Evolutionary conservation across 306 rosid species (phyloP).

Genomic region (Myrica gale): DNA sequence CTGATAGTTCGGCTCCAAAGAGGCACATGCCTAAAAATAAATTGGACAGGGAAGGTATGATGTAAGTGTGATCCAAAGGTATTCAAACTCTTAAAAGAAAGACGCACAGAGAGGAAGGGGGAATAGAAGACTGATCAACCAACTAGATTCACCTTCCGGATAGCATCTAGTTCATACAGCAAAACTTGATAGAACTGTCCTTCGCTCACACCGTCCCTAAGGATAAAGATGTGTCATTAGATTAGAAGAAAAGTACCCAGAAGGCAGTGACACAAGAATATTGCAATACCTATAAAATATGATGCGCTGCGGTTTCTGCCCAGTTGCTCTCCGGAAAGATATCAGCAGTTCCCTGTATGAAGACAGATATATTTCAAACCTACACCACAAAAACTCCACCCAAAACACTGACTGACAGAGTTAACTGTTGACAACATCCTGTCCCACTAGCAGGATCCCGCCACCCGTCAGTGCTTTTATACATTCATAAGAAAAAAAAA

Average conservation of each 20-base stretch:
- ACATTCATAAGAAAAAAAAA: background rate
- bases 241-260: background rate
- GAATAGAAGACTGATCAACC: background rate
- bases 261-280: background rate
- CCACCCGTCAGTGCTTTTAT: background rate
- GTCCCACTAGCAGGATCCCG: background rate
- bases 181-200: conserved; percentile 92
- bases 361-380: background rate
- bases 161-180: conserved; percentile 87
- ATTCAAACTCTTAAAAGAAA: background rate
- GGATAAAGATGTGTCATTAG: conserved; percentile 9
- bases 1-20: conserved; percentile 82
- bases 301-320: conserved; percentile 87
- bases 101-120: background rate
- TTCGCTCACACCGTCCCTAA: conserved; percentile 98
- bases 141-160: conserved; percentile 57
- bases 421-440: background rate
- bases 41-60: background rate
- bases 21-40: conserved; percentile 72
- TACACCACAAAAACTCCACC: background rate
- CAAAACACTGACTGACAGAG: background rate
- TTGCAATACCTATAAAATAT: conserved; percentile 69
- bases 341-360: conserved; percentile 75
- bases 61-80: background rate
- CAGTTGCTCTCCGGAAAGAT: conserved; percentile 88